phyloP scores from a whole-genome alignment of 148 eudicot species.

The Amaranthus hypochondriacus region DNA sequence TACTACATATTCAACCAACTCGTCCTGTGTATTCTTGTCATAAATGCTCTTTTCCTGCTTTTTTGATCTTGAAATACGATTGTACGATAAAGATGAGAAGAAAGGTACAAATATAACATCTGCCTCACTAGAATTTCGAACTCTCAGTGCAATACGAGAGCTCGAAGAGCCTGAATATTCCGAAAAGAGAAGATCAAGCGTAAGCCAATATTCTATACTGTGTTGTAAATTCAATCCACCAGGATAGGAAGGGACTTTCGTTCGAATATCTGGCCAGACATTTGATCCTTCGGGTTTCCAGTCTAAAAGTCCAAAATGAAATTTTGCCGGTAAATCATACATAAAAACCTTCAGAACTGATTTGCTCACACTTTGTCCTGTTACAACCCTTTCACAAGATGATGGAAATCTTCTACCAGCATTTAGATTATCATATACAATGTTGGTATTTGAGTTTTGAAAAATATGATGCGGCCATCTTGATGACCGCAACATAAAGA shows the following conservation, averaged over 20 bases:
- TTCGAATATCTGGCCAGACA: conserved; percentile 83
- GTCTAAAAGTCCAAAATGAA: conserved; percentile 71
- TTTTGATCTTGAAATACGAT: conserved; percentile 56
- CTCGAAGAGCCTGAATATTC: conserved; percentile 38
- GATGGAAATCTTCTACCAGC: conserved; percentile 5
- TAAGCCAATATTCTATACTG: conserved; percentile 97
- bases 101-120: conserved; percentile 92
- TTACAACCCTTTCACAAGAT: conserved; percentile 2
- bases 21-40: conserved; percentile 57
- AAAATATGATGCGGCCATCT: conserved; percentile 36
- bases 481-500: conserved; percentile 56
- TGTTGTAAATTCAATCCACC: conserved; percentile 95
- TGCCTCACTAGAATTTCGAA: conserved; percentile 78
- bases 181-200: conserved; percentile 79
- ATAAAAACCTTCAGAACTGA: conserved; percentile 67
- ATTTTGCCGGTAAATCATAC: conserved; percentile 89
- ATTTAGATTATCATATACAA: conserved; percentile 13
- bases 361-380: conserved; percentile 3
- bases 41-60: conserved; percentile 40
- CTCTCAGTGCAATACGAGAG: conserved; percentile 60
- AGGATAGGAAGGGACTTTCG: conserved; percentile 63
- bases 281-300: conserved; percentile 53
- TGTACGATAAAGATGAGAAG: conserved; percentile 78
- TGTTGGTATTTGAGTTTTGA: conserved; percentile 28
- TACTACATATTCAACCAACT: conserved; percentile 60